A percentile compares a stretch with the other conserved stretches of the same genome.
These are phyloP conservation scores for Nicotiana otophora DNA, from an alignment of 257 asterid genomes.

Conservation along the genomic window DNA sequence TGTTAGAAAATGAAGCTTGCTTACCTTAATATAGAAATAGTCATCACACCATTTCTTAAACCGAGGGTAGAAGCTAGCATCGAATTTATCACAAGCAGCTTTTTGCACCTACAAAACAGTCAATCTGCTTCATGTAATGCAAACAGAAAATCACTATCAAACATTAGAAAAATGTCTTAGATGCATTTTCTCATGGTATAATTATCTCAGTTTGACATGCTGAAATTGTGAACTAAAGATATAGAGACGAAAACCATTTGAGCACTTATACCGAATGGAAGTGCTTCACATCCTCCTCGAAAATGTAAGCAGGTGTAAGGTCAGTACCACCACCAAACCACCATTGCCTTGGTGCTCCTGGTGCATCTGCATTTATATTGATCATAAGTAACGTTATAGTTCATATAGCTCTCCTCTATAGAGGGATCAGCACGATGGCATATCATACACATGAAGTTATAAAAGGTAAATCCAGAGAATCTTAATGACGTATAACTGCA, in stretches of 20 bases:
- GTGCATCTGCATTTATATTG: conserved; percentile 56
- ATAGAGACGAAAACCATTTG: neutral
- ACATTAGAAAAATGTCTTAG: neutral
- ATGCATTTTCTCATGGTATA: neutral
- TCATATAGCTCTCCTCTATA: neutral
- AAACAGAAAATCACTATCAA: neutral
- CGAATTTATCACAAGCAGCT: conserved; percentile 81
- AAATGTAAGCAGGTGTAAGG: conserved; percentile 92
- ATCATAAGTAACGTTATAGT: conserved; percentile 12
- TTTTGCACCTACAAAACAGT: conserved; percentile 64
- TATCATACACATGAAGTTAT: neutral
- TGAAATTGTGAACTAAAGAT: neutral
- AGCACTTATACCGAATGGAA: conserved; percentile 66
- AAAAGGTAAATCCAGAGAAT: neutral
- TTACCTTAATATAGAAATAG: conserved; percentile 90
- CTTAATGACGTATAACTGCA: neutral
- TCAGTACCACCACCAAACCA: conserved; percentile 99
- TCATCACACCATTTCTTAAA: conserved; percentile 99
- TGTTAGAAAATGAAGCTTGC: neutral
- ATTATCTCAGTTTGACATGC: neutral
- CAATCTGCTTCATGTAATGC: neutral
- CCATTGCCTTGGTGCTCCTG: conserved; percentile 95
- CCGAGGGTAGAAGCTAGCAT: conserved; percentile 74
- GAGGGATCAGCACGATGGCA: neutral
- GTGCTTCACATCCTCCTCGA: conserved; percentile 93